Percentiles rank a stretch among this genome's conserved stretches.
phyloP scores from a whole-genome alignment of 1,284 basidiomycete species.

The Cryptococcus sp. region DNA sequence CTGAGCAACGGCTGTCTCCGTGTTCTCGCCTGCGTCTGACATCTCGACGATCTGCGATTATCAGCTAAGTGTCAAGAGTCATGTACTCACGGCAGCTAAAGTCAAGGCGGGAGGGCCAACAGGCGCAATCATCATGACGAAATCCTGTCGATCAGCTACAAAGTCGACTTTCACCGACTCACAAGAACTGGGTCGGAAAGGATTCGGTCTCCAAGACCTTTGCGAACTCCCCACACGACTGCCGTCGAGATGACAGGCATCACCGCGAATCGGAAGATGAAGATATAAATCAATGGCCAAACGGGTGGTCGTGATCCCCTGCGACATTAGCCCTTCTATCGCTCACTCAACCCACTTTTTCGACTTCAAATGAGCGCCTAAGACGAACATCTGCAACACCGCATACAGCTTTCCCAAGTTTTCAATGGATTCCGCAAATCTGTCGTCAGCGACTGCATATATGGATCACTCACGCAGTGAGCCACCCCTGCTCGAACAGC shows the following conservation, averaged over 20 bases:
- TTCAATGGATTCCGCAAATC: slow-evolving; percentile 29
- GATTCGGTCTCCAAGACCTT: slow-evolving; percentile 27
- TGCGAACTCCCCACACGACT: slow-evolving; percentile 33
- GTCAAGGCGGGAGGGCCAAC: slow-evolving; percentile 50
- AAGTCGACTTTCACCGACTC: neutral
- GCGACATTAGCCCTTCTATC: slow-evolving; percentile 3
- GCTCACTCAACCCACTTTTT: slow-evolving; percentile 16
- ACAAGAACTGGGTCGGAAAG: slow-evolving; percentile 36
- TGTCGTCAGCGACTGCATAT: slow-evolving; percentile 9
- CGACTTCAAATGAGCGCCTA: slow-evolving; percentile 36
- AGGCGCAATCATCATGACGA: slow-evolving; percentile 42
- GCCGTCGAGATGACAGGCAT: slow-evolving; percentile 39
- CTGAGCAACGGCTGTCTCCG: slow-evolving; percentile 37
- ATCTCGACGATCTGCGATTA: slow-evolving; percentile 20
- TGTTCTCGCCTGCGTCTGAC: slow-evolving; percentile 32
- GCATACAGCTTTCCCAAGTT: slow-evolving; percentile 48
- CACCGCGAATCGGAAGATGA: slow-evolving; percentile 43
- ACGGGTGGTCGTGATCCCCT: slow-evolving; percentile 28
- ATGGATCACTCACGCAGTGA: slow-evolving; percentile 24
- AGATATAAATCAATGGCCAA: slow-evolving; percentile 37
- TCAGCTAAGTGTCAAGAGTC: slow-evolving; percentile 1
- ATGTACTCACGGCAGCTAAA: slow-evolving; percentile 37
- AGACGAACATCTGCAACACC: slow-evolving; percentile 45
- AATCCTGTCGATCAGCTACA: slow-evolving; percentile 29
- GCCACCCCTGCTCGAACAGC: slow-evolving; percentile 33